Base-by-base conservation (phyloP, 345 rosid genomes). In the Excoecaria cochinchinensis region DNA sequence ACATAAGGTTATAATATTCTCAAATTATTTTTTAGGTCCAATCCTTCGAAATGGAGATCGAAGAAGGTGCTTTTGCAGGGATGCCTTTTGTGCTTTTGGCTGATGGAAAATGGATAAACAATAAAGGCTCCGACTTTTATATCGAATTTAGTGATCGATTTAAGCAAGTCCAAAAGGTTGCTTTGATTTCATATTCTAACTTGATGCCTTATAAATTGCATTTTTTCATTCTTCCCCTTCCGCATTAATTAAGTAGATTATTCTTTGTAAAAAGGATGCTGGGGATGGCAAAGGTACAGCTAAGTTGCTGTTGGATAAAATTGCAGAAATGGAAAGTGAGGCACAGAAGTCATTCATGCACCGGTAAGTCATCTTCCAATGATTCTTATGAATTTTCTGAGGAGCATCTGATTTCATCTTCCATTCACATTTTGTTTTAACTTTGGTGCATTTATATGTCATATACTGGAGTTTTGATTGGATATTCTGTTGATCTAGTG, bases 271-370 rank as follows among this genome's bases (percentile, higher is more conserved):
- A 25, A 80, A 93, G 99, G 91, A 87, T 84, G 79, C 85, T 82
- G 89, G 88, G 78, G 93, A 91, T 83, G 97, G 97, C 14, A 86
- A 79, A 76, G 97, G 94, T 70, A 95, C 92, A n/a, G 93, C 97
- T 50, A 93, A 84, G 81, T 78, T 51, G 65, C 85, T 93, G 85
- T 84, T 95, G 83, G 91, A 87, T 71, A 93, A 69, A 87, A 93
- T 93, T 79, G 89, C 91, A 60, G 83, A 81, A 67, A 53, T 84
- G 94, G 99, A 95, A 84, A 85, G 89, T 74, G 97, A 95, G 82
- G 99, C 99, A 47, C 98, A 95, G 79, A 93, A 95, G 84, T 93
- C 98, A 72, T 95, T 95, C 82, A 93, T 95, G 99, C 99, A 95
- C 76, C 86, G 99, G 99, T 93, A 71, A 80, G 93, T 86, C 21